Conservation (phyloP, 2,329 filamentous ascomycete genomes). For the Trichoderma endophyticum region DNA sequence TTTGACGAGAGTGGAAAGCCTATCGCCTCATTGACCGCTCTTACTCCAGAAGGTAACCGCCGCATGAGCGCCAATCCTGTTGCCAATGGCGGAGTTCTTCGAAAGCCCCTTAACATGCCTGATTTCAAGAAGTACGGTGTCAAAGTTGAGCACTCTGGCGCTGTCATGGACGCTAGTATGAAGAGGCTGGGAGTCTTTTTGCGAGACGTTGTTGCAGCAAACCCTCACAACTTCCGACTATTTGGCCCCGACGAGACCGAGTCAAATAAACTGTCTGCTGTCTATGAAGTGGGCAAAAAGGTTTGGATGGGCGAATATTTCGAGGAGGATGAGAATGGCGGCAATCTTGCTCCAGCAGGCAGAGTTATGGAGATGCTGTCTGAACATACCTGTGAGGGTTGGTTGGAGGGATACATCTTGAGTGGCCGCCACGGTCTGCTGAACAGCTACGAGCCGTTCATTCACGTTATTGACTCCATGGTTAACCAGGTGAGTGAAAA, state of each 20-base stretch:
- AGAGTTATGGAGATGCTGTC: conserved; percentile 83
- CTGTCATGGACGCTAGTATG: conserved; percentile 61
- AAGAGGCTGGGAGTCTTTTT: conserved; percentile 65
- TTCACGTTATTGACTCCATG: conserved; percentile 82
- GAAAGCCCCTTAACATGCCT: conserved; percentile 65
- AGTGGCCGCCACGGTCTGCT: conserved; percentile 72
- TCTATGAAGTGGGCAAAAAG: conserved; percentile 74
- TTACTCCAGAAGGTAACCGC: conserved; percentile 62
- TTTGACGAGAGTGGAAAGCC: conserved; percentile 65
- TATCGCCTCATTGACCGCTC: conserved; percentile 57
- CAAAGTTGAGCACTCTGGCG: conserved; percentile 58
- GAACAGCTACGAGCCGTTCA: conserved; percentile 80
- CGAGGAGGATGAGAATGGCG: conserved; percentile 70
- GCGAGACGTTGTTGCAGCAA: conserved; percentile 63
- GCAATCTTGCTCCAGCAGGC: conserved; percentile 65
- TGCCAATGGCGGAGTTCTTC: conserved; percentile 66
- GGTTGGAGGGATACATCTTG: conserved; percentile 75
- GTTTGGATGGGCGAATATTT: conserved; percentile 79
- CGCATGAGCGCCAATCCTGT: conserved; percentile 78
- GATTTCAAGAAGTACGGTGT: conserved; percentile 68
- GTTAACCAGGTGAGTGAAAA: conserved; percentile 60
- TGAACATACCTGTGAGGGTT: conserved; percentile 76
- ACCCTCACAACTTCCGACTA: conserved; percentile 67
- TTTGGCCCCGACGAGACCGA: conserved; percentile 80
- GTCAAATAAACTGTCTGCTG: conserved; percentile 70